Conservation (phyloP, 2,329 filamentous ascomycete genomes). For the Taxawa tesnikishii region DNA sequence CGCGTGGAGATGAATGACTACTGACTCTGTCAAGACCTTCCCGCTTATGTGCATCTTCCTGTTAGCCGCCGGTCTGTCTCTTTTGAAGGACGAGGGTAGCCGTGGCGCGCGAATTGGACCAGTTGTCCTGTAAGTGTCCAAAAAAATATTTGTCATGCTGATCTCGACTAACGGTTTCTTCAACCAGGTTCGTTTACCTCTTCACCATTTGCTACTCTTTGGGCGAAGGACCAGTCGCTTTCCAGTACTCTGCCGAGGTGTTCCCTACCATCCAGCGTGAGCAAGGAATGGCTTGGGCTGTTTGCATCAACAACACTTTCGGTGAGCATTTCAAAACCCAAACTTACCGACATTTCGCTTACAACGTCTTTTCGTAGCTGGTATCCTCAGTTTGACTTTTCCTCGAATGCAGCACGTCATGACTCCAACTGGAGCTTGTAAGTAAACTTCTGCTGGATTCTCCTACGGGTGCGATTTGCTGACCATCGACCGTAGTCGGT, state of each 20-base stretch:
- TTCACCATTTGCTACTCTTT: slow-evolving; percentile 41
- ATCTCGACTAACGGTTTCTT: too few species aligned
- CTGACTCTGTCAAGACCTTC: slow-evolving; percentile 31
- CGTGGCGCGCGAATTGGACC: slow-evolving; percentile 21
- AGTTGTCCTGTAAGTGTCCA: slow-evolving; percentile 24
- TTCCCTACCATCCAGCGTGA: slow-evolving; percentile 34
- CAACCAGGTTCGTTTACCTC: slow-evolving; percentile 30
- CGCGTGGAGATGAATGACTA: too few species aligned
- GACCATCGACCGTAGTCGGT: too few species aligned
- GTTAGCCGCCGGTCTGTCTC: slow-evolving; percentile 33
- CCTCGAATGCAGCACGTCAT: slow-evolving; percentile 34
- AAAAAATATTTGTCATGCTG: too few species aligned
- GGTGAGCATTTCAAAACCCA: slow-evolving; percentile 9
- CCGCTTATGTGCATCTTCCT: slow-evolving; percentile 37
- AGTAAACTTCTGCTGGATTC: too few species aligned
- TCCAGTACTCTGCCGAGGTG: slow-evolving; percentile 32
- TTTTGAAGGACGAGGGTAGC: slow-evolving; percentile 18
- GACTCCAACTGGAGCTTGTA: slow-evolving; percentile 39
- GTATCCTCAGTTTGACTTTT: slow-evolving; percentile 27
- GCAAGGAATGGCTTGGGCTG: slow-evolving; percentile 45
- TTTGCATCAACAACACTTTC: slow-evolving; percentile 44
- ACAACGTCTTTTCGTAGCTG: slow-evolving; percentile 11
- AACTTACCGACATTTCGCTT: too few species aligned
- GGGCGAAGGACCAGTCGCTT: slow-evolving; percentile 28
- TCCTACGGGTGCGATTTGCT: slow-evolving; percentile 27